phyloP scores from a whole-genome alignment of 352 stramenopile genomes.

The Phytophthora quininea region DNA sequence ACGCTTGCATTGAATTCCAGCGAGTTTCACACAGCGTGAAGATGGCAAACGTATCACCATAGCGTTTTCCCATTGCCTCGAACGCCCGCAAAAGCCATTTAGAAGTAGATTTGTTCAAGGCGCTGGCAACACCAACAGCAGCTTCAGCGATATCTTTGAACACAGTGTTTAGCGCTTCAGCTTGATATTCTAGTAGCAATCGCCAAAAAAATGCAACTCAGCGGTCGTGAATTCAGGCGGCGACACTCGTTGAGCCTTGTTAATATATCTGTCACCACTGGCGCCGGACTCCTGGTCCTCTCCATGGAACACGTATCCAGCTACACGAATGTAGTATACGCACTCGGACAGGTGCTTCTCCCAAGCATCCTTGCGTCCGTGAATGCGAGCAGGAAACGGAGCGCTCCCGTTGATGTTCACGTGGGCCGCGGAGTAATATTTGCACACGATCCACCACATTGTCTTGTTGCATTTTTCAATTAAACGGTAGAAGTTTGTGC shows the following conservation, averaged over 20 bases:
- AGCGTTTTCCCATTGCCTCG: slow-evolving; percentile 4
- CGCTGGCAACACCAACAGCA: neutral
- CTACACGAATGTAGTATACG: slow-evolving; percentile 5
- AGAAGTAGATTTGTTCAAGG: slow-evolving; percentile 7
- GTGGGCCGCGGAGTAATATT: slow-evolving; percentile 8
- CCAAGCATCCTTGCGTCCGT: neutral
- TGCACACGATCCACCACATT: slow-evolving; percentile 15
- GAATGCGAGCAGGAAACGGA: slow-evolving; percentile 1
- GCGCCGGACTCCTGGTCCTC: neutral
- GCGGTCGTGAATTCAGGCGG: neutral
- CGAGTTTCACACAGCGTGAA: slow-evolving; percentile 13
- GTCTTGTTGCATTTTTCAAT: slow-evolving; percentile 8
- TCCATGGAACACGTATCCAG: neutral
- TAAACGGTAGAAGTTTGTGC: slow-evolving; percentile 4
- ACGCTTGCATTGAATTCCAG: slow-evolving; percentile 14
- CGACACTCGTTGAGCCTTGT: neutral
- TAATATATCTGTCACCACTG: neutral
- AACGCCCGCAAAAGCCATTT: slow-evolving; percentile 5
- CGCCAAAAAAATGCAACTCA: neutral
- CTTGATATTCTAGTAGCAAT: neutral
- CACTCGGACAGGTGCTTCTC: neutral
- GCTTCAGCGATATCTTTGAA: neutral
- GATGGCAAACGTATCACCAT: slow-evolving; percentile 1
- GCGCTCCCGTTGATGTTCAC: neutral
- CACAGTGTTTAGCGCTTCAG: neutral